phyloP scores from a whole-genome alignment of 2,329 filamentous ascomycete species.

The Colletotrichum higginsianum region DNA sequence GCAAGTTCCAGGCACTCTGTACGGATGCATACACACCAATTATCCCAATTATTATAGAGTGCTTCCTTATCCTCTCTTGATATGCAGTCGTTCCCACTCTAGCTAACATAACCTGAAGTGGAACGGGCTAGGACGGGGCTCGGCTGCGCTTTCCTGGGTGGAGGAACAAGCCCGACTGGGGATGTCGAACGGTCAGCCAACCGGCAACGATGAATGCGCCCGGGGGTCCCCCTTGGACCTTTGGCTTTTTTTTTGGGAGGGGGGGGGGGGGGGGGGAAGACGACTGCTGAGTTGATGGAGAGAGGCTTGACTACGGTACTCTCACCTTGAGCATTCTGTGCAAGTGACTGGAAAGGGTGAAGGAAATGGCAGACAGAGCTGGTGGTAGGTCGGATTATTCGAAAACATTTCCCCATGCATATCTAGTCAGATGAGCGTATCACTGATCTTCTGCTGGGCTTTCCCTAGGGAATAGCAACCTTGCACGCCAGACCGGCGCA shows the following conservation, averaged over 20 bases:
- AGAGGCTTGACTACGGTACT: not conserved
- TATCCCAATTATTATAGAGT: no score
- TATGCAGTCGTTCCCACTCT: not conserved
- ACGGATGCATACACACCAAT: no score
- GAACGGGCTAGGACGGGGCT: slow-evolving; percentile 30
- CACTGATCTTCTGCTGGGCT: slow-evolving; percentile 4
- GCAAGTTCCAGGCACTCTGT: no score
- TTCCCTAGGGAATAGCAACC: slow-evolving; percentile 4
- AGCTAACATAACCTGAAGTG: slow-evolving; percentile 30
- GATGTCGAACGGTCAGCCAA: slow-evolving; percentile 26
- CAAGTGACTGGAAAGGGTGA: not conserved
- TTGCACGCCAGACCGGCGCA: slow-evolving; percentile 14
- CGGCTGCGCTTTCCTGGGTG: slow-evolving; percentile 40
- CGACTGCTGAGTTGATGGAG: slow-evolving; percentile 14
- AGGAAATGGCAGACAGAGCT: slow-evolving; percentile 18
- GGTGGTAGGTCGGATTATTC: no score
- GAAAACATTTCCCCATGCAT: not conserved
- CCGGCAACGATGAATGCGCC: slow-evolving; percentile 25
- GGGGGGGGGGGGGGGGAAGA: not conserved
- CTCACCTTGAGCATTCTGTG: no score
- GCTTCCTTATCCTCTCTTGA: not conserved
- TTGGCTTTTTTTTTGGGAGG: slow-evolving; percentile 19
- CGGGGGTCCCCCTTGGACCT: slow-evolving; percentile 13
- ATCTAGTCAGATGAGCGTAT: not conserved
- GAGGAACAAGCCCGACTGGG: slow-evolving; percentile 25